Percentiles rank a stretch among this genome's conserved stretches.
Conservation (phyloP, 306 rosid genomes). For the Inga leiocalycina region DNA sequence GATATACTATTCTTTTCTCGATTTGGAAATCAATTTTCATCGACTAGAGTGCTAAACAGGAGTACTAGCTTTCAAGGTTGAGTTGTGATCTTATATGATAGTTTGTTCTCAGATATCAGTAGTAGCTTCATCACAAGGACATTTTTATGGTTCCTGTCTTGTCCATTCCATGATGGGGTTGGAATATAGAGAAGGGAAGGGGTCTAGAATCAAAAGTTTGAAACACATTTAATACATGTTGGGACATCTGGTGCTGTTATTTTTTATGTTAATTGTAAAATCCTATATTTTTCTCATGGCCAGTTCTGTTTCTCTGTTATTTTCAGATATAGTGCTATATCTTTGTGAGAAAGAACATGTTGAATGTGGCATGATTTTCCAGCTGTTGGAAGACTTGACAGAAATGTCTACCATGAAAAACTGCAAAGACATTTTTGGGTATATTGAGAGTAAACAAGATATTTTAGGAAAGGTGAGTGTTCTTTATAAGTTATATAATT, state of each 20-base stretch:
- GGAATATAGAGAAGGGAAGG: slow-evolving; percentile 5
- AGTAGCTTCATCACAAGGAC: not conserved
- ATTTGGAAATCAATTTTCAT: not conserved
- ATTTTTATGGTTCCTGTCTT: not conserved
- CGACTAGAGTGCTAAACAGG: not conserved
- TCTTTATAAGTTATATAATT: not conserved
- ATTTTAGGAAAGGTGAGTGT: slow-evolving; percentile 82
- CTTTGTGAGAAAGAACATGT: slow-evolving; percentile 96
- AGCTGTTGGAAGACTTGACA: slow-evolving; percentile 93
- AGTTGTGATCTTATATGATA: not conserved
- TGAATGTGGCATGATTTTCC: slow-evolving; percentile 99
- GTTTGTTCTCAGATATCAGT: not conserved
- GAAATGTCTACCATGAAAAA: slow-evolving; percentile 99
- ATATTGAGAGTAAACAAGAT: slow-evolving; percentile 95
- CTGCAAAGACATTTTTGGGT: slow-evolving; percentile 95
- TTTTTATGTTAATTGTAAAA: slow-evolving; percentile 19
- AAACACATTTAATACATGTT: not conserved
- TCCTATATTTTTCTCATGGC: not conserved
- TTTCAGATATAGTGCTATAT: slow-evolving; percentile 84
- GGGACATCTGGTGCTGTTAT: not conserved
- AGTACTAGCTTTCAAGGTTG: not conserved
- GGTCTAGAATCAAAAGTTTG: slow-evolving; percentile 12
- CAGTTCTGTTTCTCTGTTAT: slow-evolving; percentile 28
- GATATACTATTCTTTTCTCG: not conserved
- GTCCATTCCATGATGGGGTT: not conserved